Evolutionary conservation across 208 protist species (phyloP).

Genomic region (Tritrichomonas foetus): DNA sequence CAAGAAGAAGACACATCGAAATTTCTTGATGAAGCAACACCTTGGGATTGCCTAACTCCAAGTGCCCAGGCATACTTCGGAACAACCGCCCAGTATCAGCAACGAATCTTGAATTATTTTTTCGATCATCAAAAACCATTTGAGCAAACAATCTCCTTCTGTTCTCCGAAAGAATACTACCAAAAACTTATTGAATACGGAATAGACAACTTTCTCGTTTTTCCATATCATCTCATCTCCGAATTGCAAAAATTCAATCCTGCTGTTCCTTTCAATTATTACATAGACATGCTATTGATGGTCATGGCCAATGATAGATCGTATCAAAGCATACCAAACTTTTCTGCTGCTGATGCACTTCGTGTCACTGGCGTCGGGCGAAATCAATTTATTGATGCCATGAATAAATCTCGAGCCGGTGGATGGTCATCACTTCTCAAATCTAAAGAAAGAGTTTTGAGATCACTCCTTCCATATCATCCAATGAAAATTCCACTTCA

Average conservation of each 20-base stretch:
- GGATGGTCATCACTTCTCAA: constrained; percentile 1
- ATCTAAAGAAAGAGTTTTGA: constrained; percentile 13
- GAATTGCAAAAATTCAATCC: not conserved
- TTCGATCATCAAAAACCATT: constrained; percentile 38
- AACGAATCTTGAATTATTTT: constrained; percentile 26
- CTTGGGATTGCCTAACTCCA: constrained; percentile 1
- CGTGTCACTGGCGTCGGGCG: constrained; percentile 15
- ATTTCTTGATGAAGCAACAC: constrained; percentile 31
- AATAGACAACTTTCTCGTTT: constrained; percentile 30
- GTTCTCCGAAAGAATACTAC: not conserved
- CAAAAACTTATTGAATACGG: constrained; percentile 30
- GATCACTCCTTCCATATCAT: not conserved
- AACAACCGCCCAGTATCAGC: not conserved
- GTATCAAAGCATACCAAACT: not conserved
- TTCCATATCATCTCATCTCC: constrained; percentile 1
- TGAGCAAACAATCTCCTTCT: not conserved
- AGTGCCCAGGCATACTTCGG: constrained; percentile 29
- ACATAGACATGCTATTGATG: not conserved
- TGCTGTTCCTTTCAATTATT: not conserved
- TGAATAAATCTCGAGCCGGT: constrained; percentile 29
- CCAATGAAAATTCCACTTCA: not conserved
- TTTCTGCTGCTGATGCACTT: constrained; percentile 9
- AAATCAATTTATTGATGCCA: constrained; percentile 38
- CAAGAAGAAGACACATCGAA: constrained; percentile 34
- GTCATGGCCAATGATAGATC: not conserved